Evolutionary conservation across 306 rosid species (phyloP).

Genomic region (Lagenaria siceraria): DNA sequence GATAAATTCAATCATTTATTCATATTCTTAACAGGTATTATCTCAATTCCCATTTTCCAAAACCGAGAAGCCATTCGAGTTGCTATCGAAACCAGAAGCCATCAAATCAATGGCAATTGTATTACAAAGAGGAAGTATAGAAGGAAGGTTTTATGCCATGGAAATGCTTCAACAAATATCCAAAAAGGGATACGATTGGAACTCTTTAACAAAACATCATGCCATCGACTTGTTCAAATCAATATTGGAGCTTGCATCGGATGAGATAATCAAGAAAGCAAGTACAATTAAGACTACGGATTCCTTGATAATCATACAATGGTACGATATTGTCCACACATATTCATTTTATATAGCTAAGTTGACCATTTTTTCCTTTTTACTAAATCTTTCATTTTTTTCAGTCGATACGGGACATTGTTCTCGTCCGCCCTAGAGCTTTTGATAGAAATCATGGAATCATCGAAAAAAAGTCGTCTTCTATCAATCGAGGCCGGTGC

Average conservation of each 20-base stretch:
- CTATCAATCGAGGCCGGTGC: slow-evolving; percentile 42
- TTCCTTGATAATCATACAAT: not conserved
- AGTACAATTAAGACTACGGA: not conserved
- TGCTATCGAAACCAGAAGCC: slow-evolving; percentile 15
- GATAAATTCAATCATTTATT: not conserved
- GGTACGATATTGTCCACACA: not conserved
- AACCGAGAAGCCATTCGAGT: slow-evolving; percentile 5
- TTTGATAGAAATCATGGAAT: slow-evolving; percentile 20
- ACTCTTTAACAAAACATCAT: slow-evolving; percentile 19
- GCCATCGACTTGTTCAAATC: slow-evolving; percentile 32
- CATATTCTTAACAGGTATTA: not conserved
- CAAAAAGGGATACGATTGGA: slow-evolving; percentile 23
- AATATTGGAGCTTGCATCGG: slow-evolving; percentile 34
- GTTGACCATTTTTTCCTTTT: too few relatives aligned
- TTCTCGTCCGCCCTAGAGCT: slow-evolving; percentile 23
- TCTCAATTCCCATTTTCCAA: slow-evolving; percentile 18
- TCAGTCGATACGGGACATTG: not conserved
- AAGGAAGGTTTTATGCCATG: slow-evolving; percentile 26
- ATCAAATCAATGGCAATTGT: slow-evolving; percentile 25
- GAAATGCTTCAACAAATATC: slow-evolving; percentile 23
- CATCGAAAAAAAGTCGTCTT: slow-evolving; percentile 25
- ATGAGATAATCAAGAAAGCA: slow-evolving; percentile 30
- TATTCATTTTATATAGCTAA: too few relatives aligned
- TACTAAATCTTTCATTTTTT: not conserved
- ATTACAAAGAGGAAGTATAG: slow-evolving; percentile 35